Base-by-base conservation (phyloP, 2,329 filamentous ascomycete genomes). In the Arthrobotrys sphaeroides region DNA sequence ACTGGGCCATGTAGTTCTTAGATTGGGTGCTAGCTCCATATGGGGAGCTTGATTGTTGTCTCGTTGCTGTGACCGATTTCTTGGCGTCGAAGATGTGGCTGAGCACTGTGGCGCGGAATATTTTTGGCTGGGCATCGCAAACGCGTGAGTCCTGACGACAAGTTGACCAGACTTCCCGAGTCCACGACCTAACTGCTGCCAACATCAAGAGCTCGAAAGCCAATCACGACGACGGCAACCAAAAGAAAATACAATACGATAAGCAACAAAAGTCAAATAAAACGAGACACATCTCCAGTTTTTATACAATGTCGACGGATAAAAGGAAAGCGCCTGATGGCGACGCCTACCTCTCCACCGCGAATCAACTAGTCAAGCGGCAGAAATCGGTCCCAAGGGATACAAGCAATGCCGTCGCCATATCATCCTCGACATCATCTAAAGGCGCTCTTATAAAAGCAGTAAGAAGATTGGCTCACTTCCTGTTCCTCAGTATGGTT, bases 281-380 rank as follows among this genome's bases (percentile, higher is more conserved):
- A n/a, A n/a, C n/a, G n/a, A n/a, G n/a, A n/a, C n/a, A n/a, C n/a
- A n/a, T n/a, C n/a, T n/a, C n/a, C 45, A 18, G 12, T 5, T 28
- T 24, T 12, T 13, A 55, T 24, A 84, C 78, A 73, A 97, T 97
- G 94, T 93, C 93, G 33, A 88, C 91, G 77, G 94, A 96, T 84
- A 98, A 99, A 85, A 89, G 95, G 81, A 91, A 93, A 73, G 93
- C 94, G n/a, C 90, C 91, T 77, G 90, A 91, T 79, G 73, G 72
- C 38, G 73, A 72, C 18, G 91, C 92, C 75, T 94, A 94, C 79
- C 88, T 90, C 80, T 89, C 89, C 22, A 89, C 90, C 55, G 92
- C 96, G 83, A 87, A 94, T 18, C 79, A 80, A 79, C 88, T 93
- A 40, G 90, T 98, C 77, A 99, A 98, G 85, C 88, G 94, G 82